Evolutionary conservation across 148 eudicot genomes (phyloP).

Genomic region (Diospyros kaki): DNA sequence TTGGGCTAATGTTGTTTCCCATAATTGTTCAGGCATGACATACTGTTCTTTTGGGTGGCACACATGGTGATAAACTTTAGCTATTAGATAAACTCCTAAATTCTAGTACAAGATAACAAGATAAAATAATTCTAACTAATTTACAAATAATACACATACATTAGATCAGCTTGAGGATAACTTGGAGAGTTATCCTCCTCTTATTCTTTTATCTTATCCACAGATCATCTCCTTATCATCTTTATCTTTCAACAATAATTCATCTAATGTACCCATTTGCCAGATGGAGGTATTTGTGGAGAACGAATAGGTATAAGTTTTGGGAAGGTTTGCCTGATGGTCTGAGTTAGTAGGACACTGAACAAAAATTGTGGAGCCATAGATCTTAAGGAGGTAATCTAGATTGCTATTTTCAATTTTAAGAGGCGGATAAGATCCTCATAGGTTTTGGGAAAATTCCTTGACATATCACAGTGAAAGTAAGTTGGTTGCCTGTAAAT

Average conservation of each 20-base stretch:
- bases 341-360: too few relatives aligned
- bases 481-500: neutral
- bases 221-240: too few relatives aligned
- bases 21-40: slow-evolving; percentile 79
- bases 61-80: slow-evolving; percentile 99
- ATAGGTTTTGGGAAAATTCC: neutral
- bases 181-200: too few relatives aligned
- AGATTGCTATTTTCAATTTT: neutral
- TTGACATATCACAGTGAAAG: neutral
- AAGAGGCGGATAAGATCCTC: neutral
- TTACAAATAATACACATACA: too few relatives aligned
- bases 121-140: too few relatives aligned
- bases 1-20: slow-evolving; percentile 11
- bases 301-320: neutral
- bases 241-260: too few relatives aligned
- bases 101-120: too few relatives aligned
- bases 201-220: too few relatives aligned
- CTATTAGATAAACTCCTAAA: too few relatives aligned
- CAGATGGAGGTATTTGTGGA: neutral
- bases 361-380: neutral
- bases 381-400: neutral
- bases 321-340: neutral
- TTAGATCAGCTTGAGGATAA: too few relatives aligned
- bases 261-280: neutral
- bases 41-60: slow-evolving; percentile 99